phyloP scores from a whole-genome alignment of 2,329 filamentous ascomycete species.

The Bipolaris victoriae region DNA sequence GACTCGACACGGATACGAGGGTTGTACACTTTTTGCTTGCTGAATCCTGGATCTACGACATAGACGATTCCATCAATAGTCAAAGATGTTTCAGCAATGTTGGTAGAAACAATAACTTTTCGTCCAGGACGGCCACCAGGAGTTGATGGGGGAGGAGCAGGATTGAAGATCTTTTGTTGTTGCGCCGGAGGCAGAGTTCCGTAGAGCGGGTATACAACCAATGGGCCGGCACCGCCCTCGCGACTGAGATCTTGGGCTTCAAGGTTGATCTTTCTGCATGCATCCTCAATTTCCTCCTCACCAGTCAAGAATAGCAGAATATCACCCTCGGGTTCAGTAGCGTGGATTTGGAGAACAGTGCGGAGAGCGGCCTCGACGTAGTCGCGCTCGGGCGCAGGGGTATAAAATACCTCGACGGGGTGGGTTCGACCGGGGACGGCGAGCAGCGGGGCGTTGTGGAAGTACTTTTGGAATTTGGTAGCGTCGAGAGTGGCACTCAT shows the following conservation, averaged over 20 bases:
- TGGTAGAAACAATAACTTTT: slow-evolving; percentile 93
- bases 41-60: slow-evolving; percentile 98
- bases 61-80: slow-evolving; percentile 99
- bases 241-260: slow-evolving; percentile 91
- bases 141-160: slow-evolving; percentile 74
- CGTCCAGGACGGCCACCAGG: slow-evolving; percentile 85
- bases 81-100: slow-evolving; percentile 96
- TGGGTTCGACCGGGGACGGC: slow-evolving; percentile 94
- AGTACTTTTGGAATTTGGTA: slow-evolving; percentile 97
- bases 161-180: slow-evolving; percentile 94
- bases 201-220: slow-evolving; percentile 92
- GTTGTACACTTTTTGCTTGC: slow-evolving; percentile 99
- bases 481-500: slow-evolving; percentile 96
- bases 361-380: slow-evolving; percentile 95
- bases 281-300: slow-evolving; percentile 98
- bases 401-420: slow-evolving; percentile 98
- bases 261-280: slow-evolving; percentile 85
- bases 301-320: slow-evolving; percentile 94
- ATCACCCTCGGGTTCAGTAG: slow-evolving; percentile 88
- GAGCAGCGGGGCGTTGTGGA: slow-evolving; percentile 89
- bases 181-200: slow-evolving; percentile 89
- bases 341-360: slow-evolving; percentile 96
- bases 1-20: slow-evolving; percentile 96
- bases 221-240: slow-evolving; percentile 88
- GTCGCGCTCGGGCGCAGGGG: slow-evolving; percentile 91